A percentile compares a stretch with the other conserved stretches of the same genome.
These are phyloP conservation scores for Tricholoma terreum DNA, from an alignment of 768 basidiomycete genomes.

Conservation along the genomic window DNA sequence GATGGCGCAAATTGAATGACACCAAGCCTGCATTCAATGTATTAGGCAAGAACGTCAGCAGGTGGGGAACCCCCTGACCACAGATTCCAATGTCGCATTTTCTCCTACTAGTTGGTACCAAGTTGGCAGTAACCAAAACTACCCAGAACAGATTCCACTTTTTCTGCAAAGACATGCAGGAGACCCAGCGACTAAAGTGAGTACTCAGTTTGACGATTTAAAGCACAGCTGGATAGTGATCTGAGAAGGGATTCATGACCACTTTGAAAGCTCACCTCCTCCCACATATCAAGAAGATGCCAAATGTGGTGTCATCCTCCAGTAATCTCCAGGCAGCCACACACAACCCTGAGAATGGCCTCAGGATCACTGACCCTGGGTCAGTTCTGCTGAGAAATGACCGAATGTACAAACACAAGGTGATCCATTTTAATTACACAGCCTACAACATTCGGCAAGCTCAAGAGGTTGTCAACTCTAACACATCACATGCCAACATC, in stretches of 20 bases:
- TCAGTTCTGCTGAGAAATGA: not conserved
- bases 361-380: not conserved
- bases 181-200: not conserved
- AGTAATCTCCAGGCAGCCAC: not conserved
- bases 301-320: not conserved
- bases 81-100: not conserved
- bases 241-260: not conserved
- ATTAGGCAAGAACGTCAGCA: not conserved
- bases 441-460: constrained; percentile 35
- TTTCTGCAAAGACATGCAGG: not conserved
- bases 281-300: constrained; percentile 11
- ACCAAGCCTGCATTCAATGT: not conserved
- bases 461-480: constrained; percentile 17
- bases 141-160: not conserved
- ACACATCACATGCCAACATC: constrained; percentile 24
- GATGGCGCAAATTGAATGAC: constrained; percentile 1
- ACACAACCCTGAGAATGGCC: no score
- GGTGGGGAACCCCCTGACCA: not conserved
- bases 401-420: constrained; percentile 23
- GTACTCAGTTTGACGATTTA: not conserved
- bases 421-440: constrained; percentile 37
- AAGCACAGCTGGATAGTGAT: not conserved
- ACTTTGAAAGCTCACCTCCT: not conserved
- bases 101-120: not conserved
- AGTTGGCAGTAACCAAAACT: not conserved